These are phyloP conservation scores for Backusella westeae DNA, from an alignment of 192 early-diverging fungal species.

Conservation along the genomic window DNA sequence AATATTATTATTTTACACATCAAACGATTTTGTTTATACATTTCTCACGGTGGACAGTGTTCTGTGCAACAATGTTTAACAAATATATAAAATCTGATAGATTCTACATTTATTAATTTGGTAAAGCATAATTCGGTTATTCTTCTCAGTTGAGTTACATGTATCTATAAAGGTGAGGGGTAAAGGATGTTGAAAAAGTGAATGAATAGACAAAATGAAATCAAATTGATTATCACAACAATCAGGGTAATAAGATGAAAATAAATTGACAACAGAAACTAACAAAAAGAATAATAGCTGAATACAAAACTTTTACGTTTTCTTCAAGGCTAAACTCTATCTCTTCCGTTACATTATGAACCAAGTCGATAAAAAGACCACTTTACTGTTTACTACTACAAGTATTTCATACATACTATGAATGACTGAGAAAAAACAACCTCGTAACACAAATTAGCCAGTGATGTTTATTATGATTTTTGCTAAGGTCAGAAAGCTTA, in stretches of 20 bases:
- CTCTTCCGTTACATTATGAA: background rate
- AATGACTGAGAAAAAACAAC: background rate
- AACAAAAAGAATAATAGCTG: background rate
- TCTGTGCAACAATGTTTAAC: background rate
- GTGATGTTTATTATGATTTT: constrained; percentile 7
- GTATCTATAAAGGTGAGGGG: background rate
- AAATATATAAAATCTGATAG: constrained; percentile 3
- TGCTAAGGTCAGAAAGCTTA: background rate
- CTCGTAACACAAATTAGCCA: background rate
- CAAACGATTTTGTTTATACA: background rate
- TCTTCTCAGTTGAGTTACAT: background rate
- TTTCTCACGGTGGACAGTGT: constrained; percentile 7
- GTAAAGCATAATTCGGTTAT: background rate
- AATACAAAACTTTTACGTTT: background rate
- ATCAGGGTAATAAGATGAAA: background rate
- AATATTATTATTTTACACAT: background rate
- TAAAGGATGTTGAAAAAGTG: background rate
- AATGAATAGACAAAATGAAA: background rate
- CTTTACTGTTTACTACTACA: background rate
- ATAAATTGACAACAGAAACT: background rate
- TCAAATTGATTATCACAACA: background rate
- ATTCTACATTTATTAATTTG: background rate
- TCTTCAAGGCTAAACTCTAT: background rate
- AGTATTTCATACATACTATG: background rate
- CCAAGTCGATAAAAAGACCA: background rate